Evolutionary conservation across 495 filamentous ascomycete species (phyloP).

Genomic region (Tetracladium setigerum): DNA sequence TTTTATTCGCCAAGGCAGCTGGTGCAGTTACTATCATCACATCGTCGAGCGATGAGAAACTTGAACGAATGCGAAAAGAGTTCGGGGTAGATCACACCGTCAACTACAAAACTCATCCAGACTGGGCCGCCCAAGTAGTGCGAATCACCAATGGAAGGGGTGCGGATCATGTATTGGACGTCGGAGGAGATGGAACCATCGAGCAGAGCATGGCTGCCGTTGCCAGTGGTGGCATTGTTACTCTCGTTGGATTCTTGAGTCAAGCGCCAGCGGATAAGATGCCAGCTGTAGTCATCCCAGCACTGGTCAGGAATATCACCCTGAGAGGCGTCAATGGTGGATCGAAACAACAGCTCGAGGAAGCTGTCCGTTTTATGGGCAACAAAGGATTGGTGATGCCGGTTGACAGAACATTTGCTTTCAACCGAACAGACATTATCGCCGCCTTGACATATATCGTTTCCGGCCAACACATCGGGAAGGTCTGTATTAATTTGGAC

Average conservation of each 20-base stretch:
- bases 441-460: constrained; percentile 18
- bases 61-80: constrained; percentile 25
- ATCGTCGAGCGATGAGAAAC: constrained; percentile 33
- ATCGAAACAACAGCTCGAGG: constrained; percentile 16
- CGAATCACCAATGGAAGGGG: constrained; percentile 26
- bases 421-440: constrained; percentile 14
- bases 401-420: constrained; percentile 21
- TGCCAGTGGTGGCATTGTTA: neutral
- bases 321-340: constrained; percentile 10
- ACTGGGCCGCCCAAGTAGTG: constrained; percentile 34
- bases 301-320: neutral
- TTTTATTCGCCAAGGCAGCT: constrained; percentile 81
- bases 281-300: neutral
- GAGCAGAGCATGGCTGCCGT: neutral
- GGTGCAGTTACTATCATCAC: constrained; percentile 36
- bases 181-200: constrained; percentile 34
- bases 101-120: constrained; percentile 32
- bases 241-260: constrained; percentile 4
- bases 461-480: constrained; percentile 17
- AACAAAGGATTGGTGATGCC: constrained; percentile 1
- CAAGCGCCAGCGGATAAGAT: neutral
- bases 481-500: constrained; percentile 20
- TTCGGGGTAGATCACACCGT: constrained; percentile 33
- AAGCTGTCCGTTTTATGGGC: constrained; percentile 13
- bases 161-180: constrained; percentile 39